Evolutionary conservation across 495 filamentous ascomycete species (phyloP).

Genomic region (Xylaria nigripes): DNA sequence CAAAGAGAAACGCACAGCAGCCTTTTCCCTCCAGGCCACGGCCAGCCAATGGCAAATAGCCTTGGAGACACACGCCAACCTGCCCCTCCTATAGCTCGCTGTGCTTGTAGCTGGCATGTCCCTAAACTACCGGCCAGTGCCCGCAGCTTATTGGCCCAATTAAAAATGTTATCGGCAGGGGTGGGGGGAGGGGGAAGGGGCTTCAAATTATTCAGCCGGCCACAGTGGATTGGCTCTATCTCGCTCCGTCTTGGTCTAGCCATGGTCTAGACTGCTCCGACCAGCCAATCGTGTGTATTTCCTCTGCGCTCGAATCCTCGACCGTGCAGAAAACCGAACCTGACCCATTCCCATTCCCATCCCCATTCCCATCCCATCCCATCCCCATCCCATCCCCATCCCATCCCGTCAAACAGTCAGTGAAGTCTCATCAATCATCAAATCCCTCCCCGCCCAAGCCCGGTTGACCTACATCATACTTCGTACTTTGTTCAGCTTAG

Average conservation of each 20-base stretch:
- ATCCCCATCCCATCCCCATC: too few species aligned
- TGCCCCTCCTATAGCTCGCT: neutral
- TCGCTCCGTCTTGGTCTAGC: too few species aligned
- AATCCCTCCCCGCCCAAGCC: too few species aligned
- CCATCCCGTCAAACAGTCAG: too few species aligned
- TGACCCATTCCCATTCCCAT: neutral
- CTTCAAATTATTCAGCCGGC: slow-evolving; percentile 14
- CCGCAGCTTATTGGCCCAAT: neutral
- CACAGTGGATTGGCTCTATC: slow-evolving; percentile 9
- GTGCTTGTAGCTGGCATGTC: too few species aligned
- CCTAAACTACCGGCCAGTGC: neutral
- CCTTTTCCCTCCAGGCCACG: neutral
- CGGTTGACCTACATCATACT: too few species aligned
- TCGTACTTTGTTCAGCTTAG: too few species aligned
- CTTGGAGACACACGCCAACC: neutral
- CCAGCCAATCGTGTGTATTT: slow-evolving; percentile 4
- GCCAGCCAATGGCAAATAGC: neutral
- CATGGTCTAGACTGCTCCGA: slow-evolving; percentile 10
- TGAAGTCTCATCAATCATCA: too few species aligned
- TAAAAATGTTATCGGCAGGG: neutral
- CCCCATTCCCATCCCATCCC: neutral
- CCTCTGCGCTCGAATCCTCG: neutral
- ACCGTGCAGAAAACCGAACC: neutral
- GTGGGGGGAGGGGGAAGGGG: too few species aligned
- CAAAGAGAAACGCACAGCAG: slow-evolving; percentile 3